These are phyloP conservation scores for Decorospora gaudefroyi DNA, from an alignment of 2,329 filamentous ascomycete genomes.

Conservation along the genomic window DNA sequence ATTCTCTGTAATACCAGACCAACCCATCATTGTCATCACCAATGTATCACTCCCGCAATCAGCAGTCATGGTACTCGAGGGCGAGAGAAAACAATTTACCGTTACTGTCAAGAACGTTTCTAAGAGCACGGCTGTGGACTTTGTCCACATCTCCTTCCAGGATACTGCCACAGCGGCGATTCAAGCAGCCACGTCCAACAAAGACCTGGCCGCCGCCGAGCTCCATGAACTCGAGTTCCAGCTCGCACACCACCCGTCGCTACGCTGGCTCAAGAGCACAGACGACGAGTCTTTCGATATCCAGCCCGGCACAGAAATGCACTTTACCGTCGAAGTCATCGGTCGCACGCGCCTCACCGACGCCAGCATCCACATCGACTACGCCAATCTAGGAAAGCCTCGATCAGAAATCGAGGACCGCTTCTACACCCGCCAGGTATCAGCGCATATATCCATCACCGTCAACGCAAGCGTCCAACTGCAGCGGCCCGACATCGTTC, in stretches of 20 bases:
- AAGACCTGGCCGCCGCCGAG: slow-evolving; percentile 77
- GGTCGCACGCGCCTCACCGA: slow-evolving; percentile 84
- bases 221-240: slow-evolving; percentile 85
- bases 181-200: slow-evolving; percentile 73
- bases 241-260: slow-evolving; percentile 70
- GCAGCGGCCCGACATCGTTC: slow-evolving; percentile 75
- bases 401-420: slow-evolving; percentile 69
- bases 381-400: slow-evolving; percentile 75
- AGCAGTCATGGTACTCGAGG: slow-evolving; percentile 89
- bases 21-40: slow-evolving; percentile 77
- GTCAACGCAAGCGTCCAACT: slow-evolving; percentile 91
- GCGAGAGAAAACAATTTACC: slow-evolving; percentile 76
- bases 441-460: slow-evolving; percentile 79
- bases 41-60: slow-evolving; percentile 79
- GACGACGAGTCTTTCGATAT: slow-evolving; percentile 61
- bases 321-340: slow-evolving; percentile 81
- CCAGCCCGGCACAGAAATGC: slow-evolving; percentile 66
- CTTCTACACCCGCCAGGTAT: slow-evolving; percentile 84
- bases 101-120: slow-evolving; percentile 82
- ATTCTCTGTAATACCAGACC: slow-evolving; percentile 75
- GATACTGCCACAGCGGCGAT: slow-evolving; percentile 82
- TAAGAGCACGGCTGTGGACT: slow-evolving; percentile 70
- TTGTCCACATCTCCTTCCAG: slow-evolving; percentile 85
- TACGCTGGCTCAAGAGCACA: slow-evolving; percentile 54
- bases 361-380: slow-evolving; percentile 81